These are phyloP conservation scores for Cyclostephanos invisitatus DNA, from an alignment of 108 stramenopile genomes.

Conservation along the genomic window DNA sequence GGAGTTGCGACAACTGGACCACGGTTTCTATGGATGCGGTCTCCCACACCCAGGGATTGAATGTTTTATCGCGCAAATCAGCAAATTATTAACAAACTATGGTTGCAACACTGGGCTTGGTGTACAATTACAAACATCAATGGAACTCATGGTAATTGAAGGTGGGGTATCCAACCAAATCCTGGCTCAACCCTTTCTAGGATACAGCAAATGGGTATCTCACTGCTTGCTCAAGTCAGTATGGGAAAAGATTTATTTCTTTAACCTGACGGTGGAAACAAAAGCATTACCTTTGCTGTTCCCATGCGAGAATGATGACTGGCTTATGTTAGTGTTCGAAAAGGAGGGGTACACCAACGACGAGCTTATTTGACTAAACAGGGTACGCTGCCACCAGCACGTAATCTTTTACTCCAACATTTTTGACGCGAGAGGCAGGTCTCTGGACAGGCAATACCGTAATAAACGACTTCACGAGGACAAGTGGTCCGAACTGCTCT, in stretches of 20 bases:
- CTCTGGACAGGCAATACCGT: neutral
- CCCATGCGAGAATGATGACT: neutral
- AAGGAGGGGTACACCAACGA: neutral
- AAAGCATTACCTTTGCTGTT: neutral
- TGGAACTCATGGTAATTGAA: constrained; percentile 5
- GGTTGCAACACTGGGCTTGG: constrained; percentile 8
- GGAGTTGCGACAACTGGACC: neutral
- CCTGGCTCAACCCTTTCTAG: neutral
- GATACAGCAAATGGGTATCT: neutral
- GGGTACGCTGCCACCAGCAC: neutral
- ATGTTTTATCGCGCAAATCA: neutral
- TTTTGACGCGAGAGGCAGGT: neutral
- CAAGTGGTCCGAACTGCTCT: neutral
- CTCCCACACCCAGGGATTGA: constrained; percentile 9
- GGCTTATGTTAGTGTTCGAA: neutral
- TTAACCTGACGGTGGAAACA: neutral
- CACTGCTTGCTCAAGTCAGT: constrained; percentile 1
- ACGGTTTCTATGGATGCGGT: constrained; percentile 4
- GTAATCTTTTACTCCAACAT: neutral
- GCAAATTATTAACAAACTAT: constrained; percentile 15
- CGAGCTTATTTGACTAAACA: neutral
- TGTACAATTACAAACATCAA: neutral
- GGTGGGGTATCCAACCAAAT: neutral
- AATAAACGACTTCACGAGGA: neutral
- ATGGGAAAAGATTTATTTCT: neutral